phyloP scores from a whole-genome alignment of 2,329 filamentous ascomycete species.

The Neofusicoccum umdonicola region DNA sequence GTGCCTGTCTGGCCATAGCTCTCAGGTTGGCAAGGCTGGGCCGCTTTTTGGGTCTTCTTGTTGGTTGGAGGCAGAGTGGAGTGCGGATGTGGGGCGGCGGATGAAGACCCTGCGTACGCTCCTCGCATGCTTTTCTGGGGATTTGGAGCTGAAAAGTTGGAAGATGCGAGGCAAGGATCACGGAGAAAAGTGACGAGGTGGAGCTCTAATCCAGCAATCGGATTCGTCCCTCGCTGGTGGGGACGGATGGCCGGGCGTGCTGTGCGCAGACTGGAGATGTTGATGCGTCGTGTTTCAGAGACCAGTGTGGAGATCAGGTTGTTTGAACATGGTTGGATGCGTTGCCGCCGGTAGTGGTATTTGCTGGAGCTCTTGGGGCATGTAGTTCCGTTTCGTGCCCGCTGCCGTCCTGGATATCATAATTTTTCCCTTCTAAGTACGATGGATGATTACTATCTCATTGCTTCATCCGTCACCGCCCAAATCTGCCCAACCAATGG shows the following conservation, averaged over 20 bases:
- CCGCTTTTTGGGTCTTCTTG: background rate
- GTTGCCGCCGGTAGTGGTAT: background rate
- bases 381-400: background rate
- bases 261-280: background rate
- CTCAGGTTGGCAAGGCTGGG: background rate
- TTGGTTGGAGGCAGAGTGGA: background rate
- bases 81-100: background rate
- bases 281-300: slow-evolving; percentile 2
- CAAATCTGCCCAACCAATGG: too few relatives aligned
- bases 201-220: slow-evolving; percentile 4
- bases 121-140: background rate
- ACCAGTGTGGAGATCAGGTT: background rate
- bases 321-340: background rate
- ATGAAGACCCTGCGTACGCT: background rate
- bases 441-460: background rate
- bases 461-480: background rate
- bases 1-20: background rate
- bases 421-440: too few relatives aligned
- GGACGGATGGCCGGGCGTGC: background rate
- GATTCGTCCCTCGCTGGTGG: slow-evolving; percentile 6
- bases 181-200: slow-evolving; percentile 6
- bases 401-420: background rate
- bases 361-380: background rate
- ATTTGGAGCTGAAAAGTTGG: background rate
- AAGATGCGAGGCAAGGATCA: slow-evolving; percentile 8